Base-by-base conservation (phyloP, 176 grass and related monocot species). In the Hyparrhenia diplandra region DNA sequence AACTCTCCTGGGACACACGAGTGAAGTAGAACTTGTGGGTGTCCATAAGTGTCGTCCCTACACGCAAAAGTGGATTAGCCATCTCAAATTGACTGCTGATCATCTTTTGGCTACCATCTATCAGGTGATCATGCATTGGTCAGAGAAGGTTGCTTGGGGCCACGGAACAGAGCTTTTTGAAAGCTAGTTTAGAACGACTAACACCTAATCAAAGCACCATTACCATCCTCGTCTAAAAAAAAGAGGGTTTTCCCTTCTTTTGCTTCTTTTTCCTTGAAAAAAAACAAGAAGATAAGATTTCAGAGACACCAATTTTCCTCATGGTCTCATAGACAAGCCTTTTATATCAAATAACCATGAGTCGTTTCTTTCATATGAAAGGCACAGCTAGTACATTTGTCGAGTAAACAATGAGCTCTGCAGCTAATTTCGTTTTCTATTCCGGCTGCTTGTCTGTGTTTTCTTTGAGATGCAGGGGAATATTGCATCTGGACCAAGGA, bases 301-400 rank as follows among this genome's bases (percentile, higher is more conserved):
- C 29, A 17, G 41, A 23, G 41, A 66, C 34, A 43, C 41, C 12
- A 78, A 79, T 66, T 64, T 24, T 28, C 60, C 28, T 34, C 60
- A 16, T 47, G 28, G 61, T n/a, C 6, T 66, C 41, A 45, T 21
- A 29, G 23, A 43, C 35, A 62, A 42, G 2, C 1, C 7, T 46
- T 46, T 46, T 16, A 16, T 49, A 78, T 54, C 8, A 59, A 58
- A 81, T 3, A 30, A 62, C n/a, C 25, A 21, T 45, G 35, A 83
- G 14, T 73, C 11, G 55, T 82, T 65, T 55, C 34, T 88, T 66
- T 78, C 73, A 72, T 57, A 67, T 61, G 64, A n/a, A n/a, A 41
- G 71, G 65, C 16, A 14, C 16, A n/a, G 9, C 8, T 45, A 34
- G 14, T 74, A 24, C 62, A 67, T 70, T 42, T 76, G 79, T 52